Base-by-base conservation (phyloP, 2,329 filamentous ascomycete genomes). In the Aspergillus sp. region DNA sequence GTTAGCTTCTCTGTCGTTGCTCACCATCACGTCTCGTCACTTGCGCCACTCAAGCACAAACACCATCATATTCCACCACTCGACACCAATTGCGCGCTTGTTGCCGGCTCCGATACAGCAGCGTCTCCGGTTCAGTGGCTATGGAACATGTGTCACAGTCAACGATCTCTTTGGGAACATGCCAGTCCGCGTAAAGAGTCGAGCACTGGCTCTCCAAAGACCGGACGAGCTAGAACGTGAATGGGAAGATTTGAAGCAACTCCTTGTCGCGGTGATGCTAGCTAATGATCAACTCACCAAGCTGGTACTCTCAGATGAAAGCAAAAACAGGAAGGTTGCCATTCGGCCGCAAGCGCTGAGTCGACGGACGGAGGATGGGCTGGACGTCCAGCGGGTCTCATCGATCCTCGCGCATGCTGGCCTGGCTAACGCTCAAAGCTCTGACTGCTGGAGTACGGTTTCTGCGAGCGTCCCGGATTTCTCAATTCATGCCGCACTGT, bases 121-220 rank as follows among this genome's bases (percentile, higher is more conserved):
- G 41, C 72, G 75, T 42, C 57, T 87, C 5, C 57, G 73, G 6
- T 70, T 67, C 33, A 77, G 75, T 47, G 64, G 71, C 19, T 81
- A 87, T 68, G 91, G 91, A 4, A 95, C 90, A 0, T 78, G 80
- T 29, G 81, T 91, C 2, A 77, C 76, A 0, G 84, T 94, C 4
- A 80, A 83, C 47, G 83, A 95, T 62, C 72, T 96, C 1, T 97
- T 96, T 66, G 89, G 90, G 0, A 85, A 83, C 48, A 87, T 96
- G 80, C 89, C 91, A 0, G 91, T 96, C 8, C 82, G 91, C 9
- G 83, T 94, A 28, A 94, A 93, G 62, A 86, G 89, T 56, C 79
- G 89, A 52, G 79, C 79, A 0, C 55, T 81, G 3, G 68, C 72
- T 52, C 63, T 74, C 35, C 71, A 80, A 57, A 74, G 73, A 54